Base-by-base conservation (phyloP, 2,329 filamentous ascomycete species). In the Curvularia sp. region DNA sequence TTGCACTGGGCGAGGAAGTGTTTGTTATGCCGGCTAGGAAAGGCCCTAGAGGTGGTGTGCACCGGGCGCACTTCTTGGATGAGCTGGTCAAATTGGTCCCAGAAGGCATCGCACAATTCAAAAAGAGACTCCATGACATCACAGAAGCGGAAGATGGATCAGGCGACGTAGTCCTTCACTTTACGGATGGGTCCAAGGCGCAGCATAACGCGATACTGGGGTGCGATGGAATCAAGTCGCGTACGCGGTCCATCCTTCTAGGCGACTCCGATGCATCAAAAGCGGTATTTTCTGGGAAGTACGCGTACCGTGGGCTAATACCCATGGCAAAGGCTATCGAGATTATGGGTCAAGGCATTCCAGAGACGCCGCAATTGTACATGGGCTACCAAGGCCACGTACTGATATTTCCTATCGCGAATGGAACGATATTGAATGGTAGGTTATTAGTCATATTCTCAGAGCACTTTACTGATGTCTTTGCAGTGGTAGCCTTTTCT, bases 211-310 rank as follows among this genome's bases (percentile, higher is more conserved):
- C 80, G 1, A 83, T 87, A 0, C 78, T 89, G 55, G 87, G 85
- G 5, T 88, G 85, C 68, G 88, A 90, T 72, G 88, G 88, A 0
- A 87, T 90, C 67, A 86, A 86, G 68, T 86, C 84, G 0, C 77
- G 79, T 3, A 79, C 84, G 2, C 79, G 88, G 7, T 70, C 82
- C 30, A 70, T 85, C 13, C 71, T 89, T 5, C 75, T 88, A 2
- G 84, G 83, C 0, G 69, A 78, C 2, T 49, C 61, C 0, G 77
- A 80, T 3, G 75, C 80, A 0, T 69, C 79, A 26, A 24, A 54
- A 6, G 78, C 86, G 0, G 70, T 77, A 1, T 89, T 86, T 68
- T 82, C 82, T 0, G 78, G 83, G 31, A 86, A 88, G 61, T 85
- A 85, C 72, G 88, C 85, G 33, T 90, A 88, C 73, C 81, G 88